Conservation (phyloP, 2,329 filamentous ascomycete genomes). For the Colletotrichum echinochloae region DNA sequence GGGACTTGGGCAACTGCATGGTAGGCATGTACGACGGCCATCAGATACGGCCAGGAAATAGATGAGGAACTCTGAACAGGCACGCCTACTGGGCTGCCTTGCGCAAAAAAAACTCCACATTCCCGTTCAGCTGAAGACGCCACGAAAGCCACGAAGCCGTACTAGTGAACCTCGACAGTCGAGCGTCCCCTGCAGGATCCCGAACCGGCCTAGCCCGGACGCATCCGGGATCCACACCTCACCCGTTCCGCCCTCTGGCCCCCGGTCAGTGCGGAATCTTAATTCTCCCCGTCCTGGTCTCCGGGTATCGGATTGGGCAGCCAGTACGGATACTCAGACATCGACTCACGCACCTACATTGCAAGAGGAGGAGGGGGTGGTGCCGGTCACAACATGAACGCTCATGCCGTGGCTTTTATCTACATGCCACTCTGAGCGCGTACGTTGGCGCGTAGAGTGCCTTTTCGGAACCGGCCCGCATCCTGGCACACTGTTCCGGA, state of each 20-base stretch:
- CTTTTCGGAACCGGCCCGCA: not conserved
- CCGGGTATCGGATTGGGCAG: not conserved
- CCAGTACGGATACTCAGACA: constrained; percentile 10
- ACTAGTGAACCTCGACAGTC: constrained; percentile 27
- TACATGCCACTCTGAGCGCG: not conserved
- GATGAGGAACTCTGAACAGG: not conserved
- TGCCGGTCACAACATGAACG: constrained; percentile 4
- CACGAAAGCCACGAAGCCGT: constrained; percentile 9
- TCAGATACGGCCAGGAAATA: constrained; percentile 1
- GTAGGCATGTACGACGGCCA: not conserved
- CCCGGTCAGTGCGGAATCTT: constrained; percentile 35
- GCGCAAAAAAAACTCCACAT: constrained; percentile 7
- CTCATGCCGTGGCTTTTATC: not conserved
- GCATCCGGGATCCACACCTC: constrained; percentile 9
- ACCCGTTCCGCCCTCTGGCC: constrained; percentile 28
- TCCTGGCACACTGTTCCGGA: no score
- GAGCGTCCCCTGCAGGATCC: constrained; percentile 12
- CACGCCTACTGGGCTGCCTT: not conserved
- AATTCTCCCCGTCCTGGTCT: constrained; percentile 3
- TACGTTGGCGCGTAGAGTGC: not conserved
- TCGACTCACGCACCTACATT: not conserved
- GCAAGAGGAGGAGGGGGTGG: no score
- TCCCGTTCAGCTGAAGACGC: constrained; percentile 34
- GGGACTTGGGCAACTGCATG: no score
- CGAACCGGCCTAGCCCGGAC: constrained; percentile 36